Base-by-base conservation (phyloP, 1,284 basidiomycete genomes). In the Ceratobasidium sp. region DNA sequence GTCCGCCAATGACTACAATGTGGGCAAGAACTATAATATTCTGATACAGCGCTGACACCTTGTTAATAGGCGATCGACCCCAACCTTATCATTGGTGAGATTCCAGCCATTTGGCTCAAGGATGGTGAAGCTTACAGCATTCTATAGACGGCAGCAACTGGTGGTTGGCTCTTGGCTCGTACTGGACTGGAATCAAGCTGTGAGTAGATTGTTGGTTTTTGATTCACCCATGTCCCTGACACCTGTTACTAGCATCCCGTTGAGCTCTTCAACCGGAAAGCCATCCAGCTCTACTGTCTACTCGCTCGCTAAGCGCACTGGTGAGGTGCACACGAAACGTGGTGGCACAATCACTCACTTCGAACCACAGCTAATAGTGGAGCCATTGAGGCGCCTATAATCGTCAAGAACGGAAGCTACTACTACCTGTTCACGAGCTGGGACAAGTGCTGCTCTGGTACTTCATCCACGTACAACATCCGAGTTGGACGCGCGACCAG, bases 341-440 rank as follows among this genome's bases (percentile, higher is more conserved):
- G 6, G 24, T 27, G 19, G 13, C 22, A 14, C 27, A 2, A 39
- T 9, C 8, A 22, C 29, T 72, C 4, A 59, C 22, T 7, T 9
- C 61, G 1, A 24, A 37, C 29, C 13, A 29, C 14, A 72, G 69
- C 69, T 24, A 46, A 29, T 16, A 31, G 69, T 22, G 69, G 69
- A 46, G 69, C 69, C 22, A 43, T 66, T n/a, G 62, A 74, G 49
- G 86, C 84, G 19, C 51, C 65, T 68, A 81, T 80, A 34, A 82
- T 88, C 51, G 87, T 80, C 81, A 84, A 87, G 77, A 78, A 81
- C 75, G 83, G 83, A 29, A 82, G 77, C 54, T 88, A 82, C 78
- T 88, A 84, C 79, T 89, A 89, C 77, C 82, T 89, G 31, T 89
- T 89, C 80, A 84, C 84, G 0, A 85, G 84, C 16, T 88, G 87